These are phyloP conservation scores for Pulveroboletus sp. DNA, from an alignment of 768 basidiomycete species.

Conservation along the genomic window DNA sequence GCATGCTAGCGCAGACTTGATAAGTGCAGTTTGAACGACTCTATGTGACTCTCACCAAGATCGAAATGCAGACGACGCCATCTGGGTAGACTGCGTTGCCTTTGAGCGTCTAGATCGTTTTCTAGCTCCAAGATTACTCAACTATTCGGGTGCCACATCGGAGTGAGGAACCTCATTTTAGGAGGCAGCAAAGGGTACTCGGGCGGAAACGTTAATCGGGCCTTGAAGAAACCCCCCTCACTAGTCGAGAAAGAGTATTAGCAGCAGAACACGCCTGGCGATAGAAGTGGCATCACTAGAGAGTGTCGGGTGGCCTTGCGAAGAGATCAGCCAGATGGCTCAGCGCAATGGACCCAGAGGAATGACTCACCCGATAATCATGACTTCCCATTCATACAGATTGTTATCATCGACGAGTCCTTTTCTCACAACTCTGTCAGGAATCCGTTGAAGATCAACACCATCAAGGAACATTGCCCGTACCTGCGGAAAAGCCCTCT, in stretches of 20 bases:
- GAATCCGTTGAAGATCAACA: conserved; percentile 30
- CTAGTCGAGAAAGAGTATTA: conserved; percentile 36
- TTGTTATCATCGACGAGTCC: conserved; percentile 95
- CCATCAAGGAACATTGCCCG: conserved; percentile 24
- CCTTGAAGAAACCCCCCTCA: conserved; percentile 96
- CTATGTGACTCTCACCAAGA: conserved; percentile 53
- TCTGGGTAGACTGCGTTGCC: conserved; percentile 74
- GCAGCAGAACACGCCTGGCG: neutral
- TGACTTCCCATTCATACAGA: conserved; percentile 93
- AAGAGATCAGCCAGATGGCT: conserved; percentile 15
- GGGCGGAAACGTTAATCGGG: conserved; percentile 79
- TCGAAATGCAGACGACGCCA: conserved; percentile 94
- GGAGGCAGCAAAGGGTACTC: conserved; percentile 91
- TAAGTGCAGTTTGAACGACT: neutral
- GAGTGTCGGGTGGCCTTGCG: conserved; percentile 80
- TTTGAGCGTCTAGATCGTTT: neutral
- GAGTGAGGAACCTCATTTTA: conserved; percentile 93
- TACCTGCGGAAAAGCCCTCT: conserved; percentile 94
- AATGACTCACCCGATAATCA: conserved; percentile 79
- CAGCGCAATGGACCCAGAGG: conserved; percentile 8
- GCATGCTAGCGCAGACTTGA: conserved; percentile 57
- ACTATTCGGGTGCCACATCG: conserved; percentile 99
- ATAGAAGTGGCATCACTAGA: conserved; percentile 60
- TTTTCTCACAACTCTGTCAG: conserved; percentile 35
- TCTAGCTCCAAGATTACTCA: conserved; percentile 26